These are phyloP conservation scores for Yamadazyma triangularis DNA, from an alignment of 1,139 yeast genomes.

Conservation along the genomic window DNA sequence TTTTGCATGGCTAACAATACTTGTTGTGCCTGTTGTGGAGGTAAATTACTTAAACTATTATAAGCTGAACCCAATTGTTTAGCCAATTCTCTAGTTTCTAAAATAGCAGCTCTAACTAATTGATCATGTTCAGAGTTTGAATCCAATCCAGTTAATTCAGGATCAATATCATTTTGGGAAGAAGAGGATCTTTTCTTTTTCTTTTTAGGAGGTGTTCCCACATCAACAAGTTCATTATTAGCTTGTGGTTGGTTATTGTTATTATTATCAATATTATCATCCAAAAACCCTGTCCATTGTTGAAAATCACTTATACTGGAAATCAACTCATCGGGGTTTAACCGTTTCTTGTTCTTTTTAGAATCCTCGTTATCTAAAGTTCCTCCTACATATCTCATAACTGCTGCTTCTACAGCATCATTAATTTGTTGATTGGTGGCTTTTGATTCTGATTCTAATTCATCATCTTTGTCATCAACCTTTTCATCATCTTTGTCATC, in stretches of 20 bases:
- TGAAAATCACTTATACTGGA: constrained; percentile 41
- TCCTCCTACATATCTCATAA: constrained; percentile 65
- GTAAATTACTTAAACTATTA: constrained; percentile 10
- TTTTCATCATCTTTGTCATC: constrained; percentile 7
- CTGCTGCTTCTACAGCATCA: constrained; percentile 70
- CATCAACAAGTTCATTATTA: neutral
- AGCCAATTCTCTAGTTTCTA: constrained; percentile 62
- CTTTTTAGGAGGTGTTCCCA: constrained; percentile 4
- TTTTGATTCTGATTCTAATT: constrained; percentile 20
- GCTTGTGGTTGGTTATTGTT: constrained; percentile 2
- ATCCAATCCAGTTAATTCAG: constrained; percentile 52
- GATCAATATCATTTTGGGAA: constrained; percentile 44
- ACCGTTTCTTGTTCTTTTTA: constrained; percentile 8
- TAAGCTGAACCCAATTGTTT: constrained; percentile 21
- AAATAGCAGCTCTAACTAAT: constrained; percentile 62
- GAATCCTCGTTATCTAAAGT: constrained; percentile 30
- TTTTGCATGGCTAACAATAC: constrained; percentile 13
- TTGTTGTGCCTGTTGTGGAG: constrained; percentile 26
- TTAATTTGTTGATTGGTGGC: constrained; percentile 38
- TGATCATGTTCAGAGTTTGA: constrained; percentile 51
- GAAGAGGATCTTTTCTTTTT: constrained; percentile 11
- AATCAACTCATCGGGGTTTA: constrained; percentile 27
- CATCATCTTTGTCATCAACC: constrained; percentile 7
- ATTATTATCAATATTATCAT: constrained; percentile 28
- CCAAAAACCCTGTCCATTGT: constrained; percentile 52